These are phyloP conservation scores for Corylus avellana DNA, from an alignment of 306 rosid species.

Conservation along the genomic window DNA sequence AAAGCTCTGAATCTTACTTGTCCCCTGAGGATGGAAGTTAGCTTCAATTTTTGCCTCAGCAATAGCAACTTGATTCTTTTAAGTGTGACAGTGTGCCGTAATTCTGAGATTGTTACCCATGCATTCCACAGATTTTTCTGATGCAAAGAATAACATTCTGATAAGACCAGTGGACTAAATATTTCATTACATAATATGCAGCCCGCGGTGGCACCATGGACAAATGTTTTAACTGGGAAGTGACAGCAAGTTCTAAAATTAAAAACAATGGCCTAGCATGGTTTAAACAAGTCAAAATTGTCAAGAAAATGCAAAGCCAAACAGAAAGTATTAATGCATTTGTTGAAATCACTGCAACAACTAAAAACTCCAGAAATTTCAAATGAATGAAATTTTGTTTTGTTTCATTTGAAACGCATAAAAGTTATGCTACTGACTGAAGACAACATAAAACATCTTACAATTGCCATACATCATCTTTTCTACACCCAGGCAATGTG, in stretches of 20 bases:
- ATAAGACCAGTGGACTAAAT: constrained; percentile 27
- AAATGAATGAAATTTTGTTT: too few species aligned
- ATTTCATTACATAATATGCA: constrained; percentile 13
- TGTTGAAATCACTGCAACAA: neutral
- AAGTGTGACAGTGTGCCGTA: constrained; percentile 93
- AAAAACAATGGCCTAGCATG: neutral
- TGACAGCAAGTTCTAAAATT: neutral
- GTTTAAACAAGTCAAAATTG: neutral
- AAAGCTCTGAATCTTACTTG: constrained; percentile 69
- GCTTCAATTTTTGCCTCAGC: constrained; percentile 91
- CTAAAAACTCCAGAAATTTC: neutral
- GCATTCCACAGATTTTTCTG: constrained; percentile 98
- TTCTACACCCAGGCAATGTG: too few species aligned
- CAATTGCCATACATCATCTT: too few species aligned
- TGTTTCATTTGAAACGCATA: too few species aligned
- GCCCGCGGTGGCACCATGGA: neutral
- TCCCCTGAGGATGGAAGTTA: constrained; percentile 85
- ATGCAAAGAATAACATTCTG: constrained; percentile 38
- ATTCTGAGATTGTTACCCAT: constrained; percentile 95
- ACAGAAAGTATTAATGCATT: neutral
- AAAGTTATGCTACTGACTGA: too few species aligned
- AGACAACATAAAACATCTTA: too few species aligned
- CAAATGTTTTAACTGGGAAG: neutral
- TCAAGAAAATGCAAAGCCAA: neutral
- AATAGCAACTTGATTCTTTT: constrained; percentile 91